Percentiles rank a stretch among this genome's conserved stretches.
Conservation (phyloP, 1,284 basidiomycete genomes). For the Megacollybia platyphylla region DNA sequence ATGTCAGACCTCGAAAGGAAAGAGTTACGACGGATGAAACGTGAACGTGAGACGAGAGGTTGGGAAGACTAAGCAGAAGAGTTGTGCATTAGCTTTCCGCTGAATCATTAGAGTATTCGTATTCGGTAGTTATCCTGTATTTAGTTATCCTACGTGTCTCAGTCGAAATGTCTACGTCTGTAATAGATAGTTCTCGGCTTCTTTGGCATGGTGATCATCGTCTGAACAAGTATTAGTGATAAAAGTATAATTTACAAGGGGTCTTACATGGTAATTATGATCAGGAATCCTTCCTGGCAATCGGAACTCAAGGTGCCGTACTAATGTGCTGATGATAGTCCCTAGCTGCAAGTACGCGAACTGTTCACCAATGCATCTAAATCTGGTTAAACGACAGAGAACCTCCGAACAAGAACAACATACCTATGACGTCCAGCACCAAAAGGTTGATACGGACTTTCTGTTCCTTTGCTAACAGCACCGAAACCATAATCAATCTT, state of each 20-base stretch:
- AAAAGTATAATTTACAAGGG: not conserved
- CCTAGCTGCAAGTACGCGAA: constrained; percentile 2
- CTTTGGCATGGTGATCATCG: constrained; percentile 2
- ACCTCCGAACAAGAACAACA: constrained; percentile 77
- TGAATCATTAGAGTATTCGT: too few relatives aligned
- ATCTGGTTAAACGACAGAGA: not conserved
- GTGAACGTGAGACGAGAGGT: constrained; percentile 49
- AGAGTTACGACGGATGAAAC: constrained; percentile 43
- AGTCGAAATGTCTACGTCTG: not conserved
- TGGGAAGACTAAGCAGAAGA: constrained; percentile 30
- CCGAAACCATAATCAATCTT: constrained; percentile 96
- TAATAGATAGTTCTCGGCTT: not conserved
- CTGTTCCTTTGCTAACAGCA: constrained; percentile 83
- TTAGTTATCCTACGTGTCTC: not conserved
- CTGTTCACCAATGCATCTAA: not conserved
- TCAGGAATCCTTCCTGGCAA: not conserved
- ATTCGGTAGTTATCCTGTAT: not conserved
- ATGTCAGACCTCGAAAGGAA: constrained; percentile 54
- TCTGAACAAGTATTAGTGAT: not conserved
- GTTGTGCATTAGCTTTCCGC: not conserved
- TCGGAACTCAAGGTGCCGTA: not conserved
- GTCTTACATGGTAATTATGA: not conserved
- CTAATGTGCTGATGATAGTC: not conserved
- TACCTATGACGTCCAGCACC: constrained; percentile 92
- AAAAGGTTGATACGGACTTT: constrained; percentile 88